A percentile compares a stretch with the other conserved stretches of the same genome.
Evolutionary conservation across 2,329 filamentous ascomycete species (phyloP).

Genomic region (Oidium heveae): DNA sequence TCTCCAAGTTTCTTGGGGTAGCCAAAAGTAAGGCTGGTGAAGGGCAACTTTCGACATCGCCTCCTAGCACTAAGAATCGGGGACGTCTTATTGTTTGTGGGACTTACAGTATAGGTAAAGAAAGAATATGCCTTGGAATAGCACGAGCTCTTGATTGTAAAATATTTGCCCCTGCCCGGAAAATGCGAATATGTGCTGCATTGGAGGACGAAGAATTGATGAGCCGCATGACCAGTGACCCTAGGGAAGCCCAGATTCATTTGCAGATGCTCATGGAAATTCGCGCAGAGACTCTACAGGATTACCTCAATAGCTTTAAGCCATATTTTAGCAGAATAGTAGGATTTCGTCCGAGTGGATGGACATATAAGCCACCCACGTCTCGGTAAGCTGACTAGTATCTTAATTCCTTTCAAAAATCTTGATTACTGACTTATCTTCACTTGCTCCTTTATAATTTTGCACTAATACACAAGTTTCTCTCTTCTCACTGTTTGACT

Average conservation of each 20-base stretch:
- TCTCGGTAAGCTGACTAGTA: constrained; percentile 20
- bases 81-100: constrained; percentile 76
- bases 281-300: constrained; percentile 66
- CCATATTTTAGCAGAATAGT: constrained; percentile 68
- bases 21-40: constrained; percentile 9
- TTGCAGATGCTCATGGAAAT: constrained; percentile 96
- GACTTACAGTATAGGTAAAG: constrained; percentile 95
- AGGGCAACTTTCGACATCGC: constrained; percentile 3
- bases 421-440: not conserved
- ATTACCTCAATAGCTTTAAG: constrained; percentile 61
- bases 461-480: too few relatives aligned
- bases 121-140: constrained; percentile 82
- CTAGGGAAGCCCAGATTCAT: constrained; percentile 73
- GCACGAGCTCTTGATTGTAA: constrained; percentile 65
- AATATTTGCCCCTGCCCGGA: constrained; percentile 65
- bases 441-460: too few relatives aligned
- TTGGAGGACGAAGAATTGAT: constrained; percentile 67
- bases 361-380: constrained; percentile 63
- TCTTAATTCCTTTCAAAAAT: not conserved
- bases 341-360: constrained; percentile 78
- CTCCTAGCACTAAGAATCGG: constrained; percentile 15
- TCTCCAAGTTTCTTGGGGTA: constrained; percentile 33
- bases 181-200: constrained; percentile 62
- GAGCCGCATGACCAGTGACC: constrained; percentile 52
- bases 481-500: too few relatives aligned